Percentiles rank a stretch among this genome's conserved stretches.
Evolutionary conservation across 208 protist species (phyloP).

Genomic region (Acanthamoeba healyi): DNA sequence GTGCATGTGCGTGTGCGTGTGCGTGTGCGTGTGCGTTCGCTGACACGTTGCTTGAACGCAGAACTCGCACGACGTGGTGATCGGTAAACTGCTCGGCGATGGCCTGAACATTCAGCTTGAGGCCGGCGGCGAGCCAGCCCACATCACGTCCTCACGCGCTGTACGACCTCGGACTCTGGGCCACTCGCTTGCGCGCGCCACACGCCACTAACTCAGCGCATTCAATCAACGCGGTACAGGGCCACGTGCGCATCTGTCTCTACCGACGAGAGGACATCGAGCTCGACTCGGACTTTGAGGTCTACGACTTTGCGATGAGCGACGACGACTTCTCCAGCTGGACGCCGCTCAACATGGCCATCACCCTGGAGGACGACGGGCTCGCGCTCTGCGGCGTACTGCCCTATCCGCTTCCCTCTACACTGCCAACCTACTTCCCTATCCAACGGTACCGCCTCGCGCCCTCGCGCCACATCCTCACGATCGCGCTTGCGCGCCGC

Average conservation of each 20-base stretch:
- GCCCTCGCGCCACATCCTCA: not conserved
- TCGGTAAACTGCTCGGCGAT: constrained; percentile 11
- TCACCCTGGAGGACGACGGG: not conserved
- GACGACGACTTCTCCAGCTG: not conserved
- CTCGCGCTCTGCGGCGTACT: constrained; percentile 21
- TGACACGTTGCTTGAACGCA: too few species aligned
- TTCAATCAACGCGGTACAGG: too few species aligned
- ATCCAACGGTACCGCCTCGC: not conserved
- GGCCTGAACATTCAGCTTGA: not conserved
- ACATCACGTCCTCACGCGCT: not conserved
- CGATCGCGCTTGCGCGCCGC: too few species aligned
- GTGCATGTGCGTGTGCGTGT: not conserved
- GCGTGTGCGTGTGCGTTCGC: too few species aligned
- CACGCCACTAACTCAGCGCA: too few species aligned
- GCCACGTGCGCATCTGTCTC: not conserved
- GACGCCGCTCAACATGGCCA: not conserved
- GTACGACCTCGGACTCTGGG: not conserved
- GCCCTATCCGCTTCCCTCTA: not conserved
- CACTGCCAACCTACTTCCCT: not conserved
- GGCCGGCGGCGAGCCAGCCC: not conserved
- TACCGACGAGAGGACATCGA: not conserved
- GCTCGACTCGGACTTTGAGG: not conserved
- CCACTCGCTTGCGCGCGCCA: too few species aligned
- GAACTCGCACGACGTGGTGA: constrained; percentile 35
- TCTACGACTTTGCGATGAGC: not conserved